These are phyloP conservation scores for Rhodotorula sphaerocarpa DNA, from an alignment of 768 basidiomycete species.

Conservation along the genomic window DNA sequence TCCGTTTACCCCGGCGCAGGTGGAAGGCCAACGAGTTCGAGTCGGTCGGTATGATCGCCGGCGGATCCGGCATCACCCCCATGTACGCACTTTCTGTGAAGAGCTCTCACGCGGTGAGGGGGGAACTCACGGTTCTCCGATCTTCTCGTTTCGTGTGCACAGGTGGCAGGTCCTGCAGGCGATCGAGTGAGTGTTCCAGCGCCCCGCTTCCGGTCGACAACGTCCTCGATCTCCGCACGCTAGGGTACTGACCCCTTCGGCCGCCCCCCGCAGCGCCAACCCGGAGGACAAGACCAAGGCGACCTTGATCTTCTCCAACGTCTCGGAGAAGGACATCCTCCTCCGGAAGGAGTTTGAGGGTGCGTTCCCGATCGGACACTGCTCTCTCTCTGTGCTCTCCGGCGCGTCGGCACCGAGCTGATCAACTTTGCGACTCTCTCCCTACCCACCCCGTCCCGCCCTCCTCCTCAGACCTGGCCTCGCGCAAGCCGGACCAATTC, in stretches of 20 bases:
- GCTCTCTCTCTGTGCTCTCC: background rate
- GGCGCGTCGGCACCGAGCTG: background rate
- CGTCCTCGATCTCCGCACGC: too few relatives aligned
- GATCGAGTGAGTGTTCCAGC: background rate
- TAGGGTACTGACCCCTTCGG: too few relatives aligned
- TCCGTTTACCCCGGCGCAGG: conserved; percentile 69
- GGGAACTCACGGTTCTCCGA: background rate
- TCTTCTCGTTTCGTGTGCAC: background rate
- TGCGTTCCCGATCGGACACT: background rate
- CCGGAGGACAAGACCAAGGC: conserved; percentile 89
- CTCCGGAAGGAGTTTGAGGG: conserved; percentile 66
- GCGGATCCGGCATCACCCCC: conserved; percentile 74
- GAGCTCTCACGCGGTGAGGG: too few relatives aligned
- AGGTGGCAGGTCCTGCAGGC: conserved; percentile 19
- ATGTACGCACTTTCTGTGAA: conserved; percentile 50
- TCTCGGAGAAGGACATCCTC: conserved; percentile 81
- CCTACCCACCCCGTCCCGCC: background rate
- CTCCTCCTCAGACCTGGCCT: conserved; percentile 41
- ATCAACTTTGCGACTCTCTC: background rate
- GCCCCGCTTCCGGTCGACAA: too few relatives aligned
- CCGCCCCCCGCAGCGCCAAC: conserved; percentile 37
- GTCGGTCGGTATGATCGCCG: conserved; percentile 72
- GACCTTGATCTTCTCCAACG: conserved; percentile 83
- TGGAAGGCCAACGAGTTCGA: conserved; percentile 71
- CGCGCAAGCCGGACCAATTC: conserved; percentile 50